Conservation (phyloP, 2,329 filamentous ascomycete species). For the Penicillium capsulatum region DNA sequence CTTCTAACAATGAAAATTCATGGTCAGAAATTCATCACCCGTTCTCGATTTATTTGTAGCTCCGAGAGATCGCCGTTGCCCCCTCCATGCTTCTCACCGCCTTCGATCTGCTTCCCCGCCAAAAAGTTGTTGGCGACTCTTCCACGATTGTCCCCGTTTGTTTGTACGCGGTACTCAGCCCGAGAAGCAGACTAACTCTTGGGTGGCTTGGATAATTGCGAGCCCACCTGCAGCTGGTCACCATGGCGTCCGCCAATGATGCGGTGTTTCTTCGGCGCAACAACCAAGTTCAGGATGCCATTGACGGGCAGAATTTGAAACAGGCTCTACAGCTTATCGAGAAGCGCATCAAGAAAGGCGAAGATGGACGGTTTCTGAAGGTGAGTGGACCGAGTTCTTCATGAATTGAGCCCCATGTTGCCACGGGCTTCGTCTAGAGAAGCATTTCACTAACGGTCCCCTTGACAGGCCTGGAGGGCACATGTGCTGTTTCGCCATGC, state of each 20-base stretch:
- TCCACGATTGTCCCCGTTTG: conserved; percentile 2
- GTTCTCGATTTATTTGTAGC: too few species aligned
- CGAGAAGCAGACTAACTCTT: conserved; percentile 18
- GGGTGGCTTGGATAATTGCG: neutral
- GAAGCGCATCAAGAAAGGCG: conserved; percentile 54
- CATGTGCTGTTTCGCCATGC: conserved; percentile 39
- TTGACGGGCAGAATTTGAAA: conserved; percentile 47
- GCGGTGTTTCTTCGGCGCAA: conserved; percentile 44
- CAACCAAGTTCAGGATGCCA: conserved; percentile 48
- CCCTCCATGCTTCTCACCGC: conserved; percentile 12
- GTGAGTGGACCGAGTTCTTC: conserved; percentile 24
- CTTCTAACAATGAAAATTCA: too few species aligned
- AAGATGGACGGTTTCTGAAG: conserved; percentile 42
- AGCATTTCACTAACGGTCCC: conserved; percentile 8
- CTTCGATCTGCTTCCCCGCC: conserved; percentile 19
- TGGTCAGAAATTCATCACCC: too few species aligned
- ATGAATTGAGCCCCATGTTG: neutral
- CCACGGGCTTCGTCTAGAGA: neutral
- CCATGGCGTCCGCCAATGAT: conserved; percentile 36
- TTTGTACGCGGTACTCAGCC: conserved; percentile 25
- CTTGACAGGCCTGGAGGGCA: conserved; percentile 42
- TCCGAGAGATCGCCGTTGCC: neutral
- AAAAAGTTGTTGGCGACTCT: conserved; percentile 10
- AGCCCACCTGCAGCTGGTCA: conserved; percentile 3
- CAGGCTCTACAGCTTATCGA: conserved; percentile 49